Evolutionary conservation across 106 monocot species (phyloP).

Genomic region (Amphibolis antarctica): DNA sequence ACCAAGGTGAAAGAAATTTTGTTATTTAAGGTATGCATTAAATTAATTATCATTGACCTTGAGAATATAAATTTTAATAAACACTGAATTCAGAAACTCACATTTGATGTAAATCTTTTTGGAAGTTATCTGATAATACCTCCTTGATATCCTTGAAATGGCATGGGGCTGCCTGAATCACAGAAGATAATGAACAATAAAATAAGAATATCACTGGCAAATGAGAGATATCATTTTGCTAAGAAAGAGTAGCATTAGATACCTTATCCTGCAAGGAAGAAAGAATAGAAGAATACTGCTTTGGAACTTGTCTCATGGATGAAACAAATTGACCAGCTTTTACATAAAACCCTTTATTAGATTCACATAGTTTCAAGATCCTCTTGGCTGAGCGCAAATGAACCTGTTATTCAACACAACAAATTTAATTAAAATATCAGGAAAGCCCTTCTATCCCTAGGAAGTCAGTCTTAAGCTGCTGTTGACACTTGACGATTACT

Average conservation of each 20-base stretch:
- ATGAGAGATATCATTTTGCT: background rate
- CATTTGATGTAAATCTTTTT: constrained; percentile 56
- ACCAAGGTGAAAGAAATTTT: too few species aligned
- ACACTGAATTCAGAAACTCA: constrained; percentile 23
- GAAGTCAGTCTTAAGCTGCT: background rate
- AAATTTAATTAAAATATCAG: background rate
- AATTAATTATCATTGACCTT: too few species aligned
- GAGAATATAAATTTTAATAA: background rate
- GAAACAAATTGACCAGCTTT: constrained; percentile 98
- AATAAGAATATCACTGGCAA: background rate
- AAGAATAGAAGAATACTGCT: constrained; percentile 80
- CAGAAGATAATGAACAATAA: constrained; percentile 4
- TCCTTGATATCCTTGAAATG: constrained; percentile 53
- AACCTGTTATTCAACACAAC: constrained; percentile 26
- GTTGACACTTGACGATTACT: background rate
- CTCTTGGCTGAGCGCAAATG: constrained; percentile 83
- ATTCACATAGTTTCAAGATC: constrained; percentile 76
- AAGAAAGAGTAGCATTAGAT: constrained; percentile 2
- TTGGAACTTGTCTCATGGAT: constrained; percentile 78
- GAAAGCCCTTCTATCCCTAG: background rate
- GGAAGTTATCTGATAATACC: constrained; percentile 54
- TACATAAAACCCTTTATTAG: constrained; percentile 91
- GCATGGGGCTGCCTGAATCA: constrained; percentile 59
- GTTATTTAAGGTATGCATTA: too few species aligned
- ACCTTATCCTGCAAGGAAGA: constrained; percentile 93